A percentile compares a stretch with the other conserved stretches of the same genome.
These are phyloP conservation scores for Aspergillus ostianus DNA, from an alignment of 495 filamentous ascomycete species.

Conservation along the genomic window DNA sequence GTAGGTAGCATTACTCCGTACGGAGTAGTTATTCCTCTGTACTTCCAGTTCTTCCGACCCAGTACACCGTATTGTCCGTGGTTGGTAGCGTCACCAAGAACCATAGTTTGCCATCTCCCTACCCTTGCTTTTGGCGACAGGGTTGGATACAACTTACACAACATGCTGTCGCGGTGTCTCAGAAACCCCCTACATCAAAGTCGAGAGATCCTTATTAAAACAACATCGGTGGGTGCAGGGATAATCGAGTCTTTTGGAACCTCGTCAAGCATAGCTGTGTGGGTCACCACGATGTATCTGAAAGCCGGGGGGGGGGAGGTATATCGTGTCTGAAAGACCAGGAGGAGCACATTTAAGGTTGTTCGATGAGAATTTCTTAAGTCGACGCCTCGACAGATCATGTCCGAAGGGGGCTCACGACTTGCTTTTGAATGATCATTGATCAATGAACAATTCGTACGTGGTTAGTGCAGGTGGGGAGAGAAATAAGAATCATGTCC, in stretches of 20 bases:
- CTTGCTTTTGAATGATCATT: no score
- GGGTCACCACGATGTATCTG: no score
- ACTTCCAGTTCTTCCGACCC: no score
- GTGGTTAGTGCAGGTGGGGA: conserved; percentile 14
- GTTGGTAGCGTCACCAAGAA: background rate
- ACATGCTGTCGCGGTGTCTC: background rate
- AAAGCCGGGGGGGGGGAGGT: background rate
- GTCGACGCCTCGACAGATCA: background rate
- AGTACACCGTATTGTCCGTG: no score
- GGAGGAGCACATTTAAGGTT: background rate
- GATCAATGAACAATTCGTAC: background rate
- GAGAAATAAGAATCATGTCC: conserved; percentile 27
- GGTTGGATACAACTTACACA: background rate
- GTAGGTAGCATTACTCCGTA: no score
- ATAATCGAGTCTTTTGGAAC: background rate
- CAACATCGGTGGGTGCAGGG: background rate
- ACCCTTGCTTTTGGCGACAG: background rate
- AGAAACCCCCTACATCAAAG: background rate
- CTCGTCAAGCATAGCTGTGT: no score
- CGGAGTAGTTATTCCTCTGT: no score
- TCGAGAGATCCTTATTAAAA: background rate
- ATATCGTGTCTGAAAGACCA: no score
- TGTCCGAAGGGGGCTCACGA: background rate
- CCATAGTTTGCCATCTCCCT: background rate
- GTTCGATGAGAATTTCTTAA: background rate